Conservation (phyloP, 176 grass and related monocot genomes). For the Avena sativa region DNA sequence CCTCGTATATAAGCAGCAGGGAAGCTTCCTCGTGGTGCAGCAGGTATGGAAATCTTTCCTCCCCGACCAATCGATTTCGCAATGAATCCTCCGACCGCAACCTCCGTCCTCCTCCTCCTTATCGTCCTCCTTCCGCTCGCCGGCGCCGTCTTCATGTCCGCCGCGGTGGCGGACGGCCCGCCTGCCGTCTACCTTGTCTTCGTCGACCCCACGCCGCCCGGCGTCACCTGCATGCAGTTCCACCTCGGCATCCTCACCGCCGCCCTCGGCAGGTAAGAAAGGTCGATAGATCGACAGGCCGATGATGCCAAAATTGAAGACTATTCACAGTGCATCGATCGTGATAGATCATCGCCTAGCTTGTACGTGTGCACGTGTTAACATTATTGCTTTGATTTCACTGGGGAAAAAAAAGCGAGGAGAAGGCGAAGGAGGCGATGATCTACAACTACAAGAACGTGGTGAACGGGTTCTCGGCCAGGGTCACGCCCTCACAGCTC, state of each 20-base stretch:
- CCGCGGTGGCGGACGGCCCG: not conserved
- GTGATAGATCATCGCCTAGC: too few relatives aligned
- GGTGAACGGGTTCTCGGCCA: constrained; percentile 80
- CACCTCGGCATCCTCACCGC: constrained; percentile 57
- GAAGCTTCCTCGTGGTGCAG: too few relatives aligned
- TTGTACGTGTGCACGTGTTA: not conserved
- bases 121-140: not conserved
- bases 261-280: constrained; percentile 46
- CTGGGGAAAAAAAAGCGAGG: constrained; percentile 49
- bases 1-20: not conserved
- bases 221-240: constrained; percentile 38
- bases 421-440: constrained; percentile 59
- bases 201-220: constrained; percentile 31
- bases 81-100: constrained; percentile 22
- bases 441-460: constrained; percentile 84
- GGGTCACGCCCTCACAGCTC: constrained; percentile 69
- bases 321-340: too few relatives aligned
- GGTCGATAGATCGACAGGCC: too few relatives aligned
- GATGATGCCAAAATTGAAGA: too few relatives aligned
- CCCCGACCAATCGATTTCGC: not conserved
- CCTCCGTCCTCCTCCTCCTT: not conserved
- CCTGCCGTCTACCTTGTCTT: constrained; percentile 44
- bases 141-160: not conserved
- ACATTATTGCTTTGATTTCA: not conserved
- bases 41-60: not conserved